These are phyloP conservation scores for Backusella parvicylindrica DNA, from an alignment of 192 early-diverging fungal genomes.

Conservation along the genomic window DNA sequence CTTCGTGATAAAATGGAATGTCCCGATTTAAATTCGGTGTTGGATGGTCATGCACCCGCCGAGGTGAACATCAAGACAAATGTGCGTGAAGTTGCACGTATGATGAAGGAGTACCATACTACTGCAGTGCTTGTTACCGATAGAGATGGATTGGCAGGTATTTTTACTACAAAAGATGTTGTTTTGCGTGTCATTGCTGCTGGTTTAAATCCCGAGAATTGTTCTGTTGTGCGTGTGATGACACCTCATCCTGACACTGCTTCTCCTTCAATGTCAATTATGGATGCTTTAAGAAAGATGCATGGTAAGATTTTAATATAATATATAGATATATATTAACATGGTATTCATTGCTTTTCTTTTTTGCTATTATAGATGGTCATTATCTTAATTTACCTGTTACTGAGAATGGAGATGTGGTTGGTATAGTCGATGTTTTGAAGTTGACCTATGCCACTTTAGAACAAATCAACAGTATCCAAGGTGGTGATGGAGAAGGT, in stretches of 20 bases:
- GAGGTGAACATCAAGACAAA: slow-evolving; percentile 62
- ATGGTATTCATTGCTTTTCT: too few relatives aligned
- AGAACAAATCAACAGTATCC: slow-evolving; percentile 64
- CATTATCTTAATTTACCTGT: slow-evolving; percentile 78
- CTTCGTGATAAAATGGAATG: slow-evolving; percentile 82
- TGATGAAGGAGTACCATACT: slow-evolving; percentile 70
- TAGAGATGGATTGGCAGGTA: slow-evolving; percentile 71
- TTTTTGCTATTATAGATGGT: slow-evolving; percentile 30
- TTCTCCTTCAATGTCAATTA: slow-evolving; percentile 57
- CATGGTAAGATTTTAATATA: slow-evolving; percentile 39
- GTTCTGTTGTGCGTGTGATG: slow-evolving; percentile 95
- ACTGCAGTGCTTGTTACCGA: slow-evolving; percentile 72
- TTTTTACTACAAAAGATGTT: slow-evolving; percentile 76
- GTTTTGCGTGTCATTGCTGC: slow-evolving; percentile 82
- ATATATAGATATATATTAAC: neutral
- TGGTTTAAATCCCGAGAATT: slow-evolving; percentile 77
- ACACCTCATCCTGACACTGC: slow-evolving; percentile 81
- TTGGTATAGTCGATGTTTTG: slow-evolving; percentile 78
- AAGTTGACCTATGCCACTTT: slow-evolving; percentile 76
- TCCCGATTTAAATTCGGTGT: slow-evolving; percentile 80
- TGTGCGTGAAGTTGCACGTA: slow-evolving; percentile 66
- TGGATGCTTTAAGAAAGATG: slow-evolving; percentile 80
- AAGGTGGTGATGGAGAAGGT: slow-evolving; percentile 35
- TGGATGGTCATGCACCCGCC: slow-evolving; percentile 58
- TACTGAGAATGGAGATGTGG: slow-evolving; percentile 57